Percentiles rank a stretch among this genome's conserved stretches.
phyloP scores from a whole-genome alignment of 1,284 basidiomycete genomes.

The Leccinum pallidistipes region DNA sequence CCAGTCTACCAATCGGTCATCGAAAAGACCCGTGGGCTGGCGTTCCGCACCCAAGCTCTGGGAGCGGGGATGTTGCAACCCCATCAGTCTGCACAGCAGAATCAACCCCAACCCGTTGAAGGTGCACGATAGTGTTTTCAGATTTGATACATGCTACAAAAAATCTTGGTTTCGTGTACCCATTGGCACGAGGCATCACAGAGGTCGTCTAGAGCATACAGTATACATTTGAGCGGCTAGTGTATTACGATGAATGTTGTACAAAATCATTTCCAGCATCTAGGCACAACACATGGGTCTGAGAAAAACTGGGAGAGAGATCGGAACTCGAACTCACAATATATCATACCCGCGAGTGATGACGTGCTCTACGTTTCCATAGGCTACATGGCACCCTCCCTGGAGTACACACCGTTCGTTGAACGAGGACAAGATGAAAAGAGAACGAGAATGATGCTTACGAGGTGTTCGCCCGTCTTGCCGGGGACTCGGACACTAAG shows the following conservation, averaged over 20 bases:
- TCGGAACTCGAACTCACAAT: slow-evolving; percentile 44
- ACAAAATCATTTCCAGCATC: slow-evolving; percentile 29
- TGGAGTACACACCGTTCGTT: slow-evolving; percentile 28
- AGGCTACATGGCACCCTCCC: slow-evolving; percentile 45
- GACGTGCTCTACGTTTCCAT: slow-evolving; percentile 42
- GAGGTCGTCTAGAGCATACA: neutral
- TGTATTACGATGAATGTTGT: neutral
- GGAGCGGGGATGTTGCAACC: slow-evolving; percentile 79
- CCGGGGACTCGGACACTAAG: slow-evolving; percentile 62
- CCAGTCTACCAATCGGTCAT: slow-evolving; percentile 95
- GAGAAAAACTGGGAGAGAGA: neutral
- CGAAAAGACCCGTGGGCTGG: slow-evolving; percentile 92
- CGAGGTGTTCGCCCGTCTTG: slow-evolving; percentile 70
- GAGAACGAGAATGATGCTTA: slow-evolving; percentile 33
- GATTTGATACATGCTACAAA: slow-evolving; percentile 17
- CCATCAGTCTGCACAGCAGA: slow-evolving; percentile 38
- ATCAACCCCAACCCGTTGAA: slow-evolving; percentile 34
- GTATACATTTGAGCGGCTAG: neutral
- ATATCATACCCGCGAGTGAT: slow-evolving; percentile 54
- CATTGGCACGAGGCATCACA: neutral
- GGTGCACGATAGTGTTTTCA: slow-evolving; percentile 26
- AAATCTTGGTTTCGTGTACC: neutral
- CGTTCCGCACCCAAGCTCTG: slow-evolving; percentile 89
- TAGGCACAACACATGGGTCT: neutral
- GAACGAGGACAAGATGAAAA: slow-evolving; percentile 13